Evolutionary conservation across 2,329 filamentous ascomycete genomes (phyloP).

Genomic region (Lasiodiplodia theobromae): DNA sequence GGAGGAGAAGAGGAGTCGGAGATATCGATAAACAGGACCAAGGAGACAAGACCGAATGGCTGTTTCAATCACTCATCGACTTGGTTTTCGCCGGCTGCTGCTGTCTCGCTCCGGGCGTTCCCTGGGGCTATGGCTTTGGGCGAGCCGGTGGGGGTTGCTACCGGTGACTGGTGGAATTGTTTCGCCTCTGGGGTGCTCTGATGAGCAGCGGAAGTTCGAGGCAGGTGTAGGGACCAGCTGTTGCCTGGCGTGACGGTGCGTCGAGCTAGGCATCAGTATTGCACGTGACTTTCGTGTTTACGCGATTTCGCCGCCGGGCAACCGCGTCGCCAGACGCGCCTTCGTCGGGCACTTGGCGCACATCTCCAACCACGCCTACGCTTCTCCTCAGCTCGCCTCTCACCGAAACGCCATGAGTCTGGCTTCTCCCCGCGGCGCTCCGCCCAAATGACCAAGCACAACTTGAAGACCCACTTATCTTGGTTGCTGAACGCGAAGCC

Average conservation of each 20-base stretch:
- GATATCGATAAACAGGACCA: too few species aligned
- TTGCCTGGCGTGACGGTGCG: too few species aligned
- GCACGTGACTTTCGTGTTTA: slow-evolving; percentile 10
- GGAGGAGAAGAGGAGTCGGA: too few species aligned
- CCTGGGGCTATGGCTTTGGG: too few species aligned
- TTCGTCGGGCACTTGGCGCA: background rate
- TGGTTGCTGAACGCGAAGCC: slow-evolving; percentile 57
- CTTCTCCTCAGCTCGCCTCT: background rate
- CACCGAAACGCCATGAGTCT: slow-evolving; percentile 4
- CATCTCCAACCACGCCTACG: background rate
- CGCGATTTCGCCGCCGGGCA: slow-evolving; percentile 4
- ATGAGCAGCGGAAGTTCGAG: background rate
- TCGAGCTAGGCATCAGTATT: background rate
- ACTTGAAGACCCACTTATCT: slow-evolving; percentile 55
- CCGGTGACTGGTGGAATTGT: too few species aligned
- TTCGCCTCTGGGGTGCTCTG: too few species aligned
- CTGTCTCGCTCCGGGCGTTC: too few species aligned
- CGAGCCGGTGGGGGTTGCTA: too few species aligned
- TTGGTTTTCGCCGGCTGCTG: too few species aligned
- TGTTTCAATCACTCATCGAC: too few species aligned
- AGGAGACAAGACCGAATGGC: too few species aligned
- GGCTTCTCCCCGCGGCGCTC: background rate
- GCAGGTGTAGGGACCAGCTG: too few species aligned
- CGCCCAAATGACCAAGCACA: slow-evolving; percentile 55
- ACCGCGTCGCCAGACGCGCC: slow-evolving; percentile 18